Percentiles rank a stretch among this genome's conserved stretches.
These are phyloP conservation scores for Phytopythium cucurbitacearum DNA, from an alignment of 352 stramenopile genomes.

Conservation along the genomic window DNA sequence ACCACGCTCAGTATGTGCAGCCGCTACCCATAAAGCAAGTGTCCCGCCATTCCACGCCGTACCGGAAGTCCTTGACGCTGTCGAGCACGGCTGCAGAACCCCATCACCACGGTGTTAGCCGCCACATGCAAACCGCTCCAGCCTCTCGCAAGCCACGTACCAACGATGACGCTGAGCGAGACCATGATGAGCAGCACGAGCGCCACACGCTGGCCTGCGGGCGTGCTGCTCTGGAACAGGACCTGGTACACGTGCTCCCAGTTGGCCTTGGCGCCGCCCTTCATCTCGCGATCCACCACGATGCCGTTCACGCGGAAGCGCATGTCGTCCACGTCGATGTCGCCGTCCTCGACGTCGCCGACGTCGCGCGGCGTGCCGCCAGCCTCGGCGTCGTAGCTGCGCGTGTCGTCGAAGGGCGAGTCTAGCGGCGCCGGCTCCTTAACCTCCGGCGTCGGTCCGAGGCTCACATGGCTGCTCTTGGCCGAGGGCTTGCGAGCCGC, in stretches of 20 bases:
- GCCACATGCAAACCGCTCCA: too few relatives aligned
- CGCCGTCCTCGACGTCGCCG: conserved; percentile 4
- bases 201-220: conserved; percentile 56
- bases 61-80: conserved; percentile 68
- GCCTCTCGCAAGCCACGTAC: conserved; percentile 20
- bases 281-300: conserved; percentile 65
- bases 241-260: conserved; percentile 74
- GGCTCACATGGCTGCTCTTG: not conserved
- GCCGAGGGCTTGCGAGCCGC: conserved; percentile 8
- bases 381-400: conserved; percentile 6
- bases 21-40: too few relatives aligned
- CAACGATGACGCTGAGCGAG: conserved; percentile 53
- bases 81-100: conserved; percentile 49
- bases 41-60: conserved; percentile 2
- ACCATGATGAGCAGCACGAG: conserved; percentile 68
- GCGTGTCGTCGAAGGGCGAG: conserved; percentile 4
- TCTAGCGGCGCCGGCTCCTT: not conserved
- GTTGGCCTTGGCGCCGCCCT: conserved; percentile 49
- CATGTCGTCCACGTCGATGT: conserved; percentile 20
- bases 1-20: not conserved
- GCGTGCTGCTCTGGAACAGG: conserved; percentile 69
- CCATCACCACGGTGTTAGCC: conserved; percentile 5
- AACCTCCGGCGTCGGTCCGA: not conserved
- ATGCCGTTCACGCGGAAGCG: conserved; percentile 76
- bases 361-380: conserved; percentile 1